phyloP scores from a whole-genome alignment of 495 filamentous ascomycete genomes.

The Penicillium crystallinum region DNA sequence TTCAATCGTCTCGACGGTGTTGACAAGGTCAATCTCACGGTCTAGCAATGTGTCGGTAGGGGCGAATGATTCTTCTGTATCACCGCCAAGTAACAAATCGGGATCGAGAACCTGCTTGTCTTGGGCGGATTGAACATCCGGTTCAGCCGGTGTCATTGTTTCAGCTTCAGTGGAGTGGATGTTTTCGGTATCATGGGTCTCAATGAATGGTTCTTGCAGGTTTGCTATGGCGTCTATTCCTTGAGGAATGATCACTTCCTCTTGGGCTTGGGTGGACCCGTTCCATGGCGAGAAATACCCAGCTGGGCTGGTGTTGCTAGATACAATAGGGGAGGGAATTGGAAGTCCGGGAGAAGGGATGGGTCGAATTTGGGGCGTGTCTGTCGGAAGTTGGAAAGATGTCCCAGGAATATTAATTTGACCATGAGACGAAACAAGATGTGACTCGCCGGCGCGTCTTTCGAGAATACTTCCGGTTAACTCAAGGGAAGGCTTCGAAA shows the following conservation, averaged over 20 bases:
- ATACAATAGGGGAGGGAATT: conserved; percentile 41
- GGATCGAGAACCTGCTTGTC: background rate
- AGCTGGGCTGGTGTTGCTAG: conserved; percentile 17
- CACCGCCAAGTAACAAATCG: background rate
- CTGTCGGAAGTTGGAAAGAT: conserved; percentile 23
- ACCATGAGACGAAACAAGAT: background rate
- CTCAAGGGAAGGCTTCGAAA: conserved; percentile 22
- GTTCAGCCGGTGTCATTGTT: background rate
- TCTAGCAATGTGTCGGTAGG: background rate
- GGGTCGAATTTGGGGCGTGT: conserved; percentile 43
- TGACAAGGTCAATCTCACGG: background rate
- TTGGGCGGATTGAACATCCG: background rate
- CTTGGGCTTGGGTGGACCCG: conserved; percentile 7
- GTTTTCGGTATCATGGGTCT: background rate
- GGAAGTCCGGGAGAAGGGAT: conserved; percentile 43
- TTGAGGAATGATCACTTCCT: conserved; percentile 2
- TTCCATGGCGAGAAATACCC: conserved; percentile 31
- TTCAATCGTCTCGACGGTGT: background rate
- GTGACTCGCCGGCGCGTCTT: conserved; percentile 1
- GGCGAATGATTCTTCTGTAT: background rate
- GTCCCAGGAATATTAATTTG: background rate
- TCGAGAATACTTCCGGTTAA: conserved; percentile 9
- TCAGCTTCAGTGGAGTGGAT: background rate
- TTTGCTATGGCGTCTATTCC: background rate
- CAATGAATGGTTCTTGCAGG: background rate